Conservation (phyloP, 345 rosid species). For the Zanthoxylum bungeanum region DNA sequence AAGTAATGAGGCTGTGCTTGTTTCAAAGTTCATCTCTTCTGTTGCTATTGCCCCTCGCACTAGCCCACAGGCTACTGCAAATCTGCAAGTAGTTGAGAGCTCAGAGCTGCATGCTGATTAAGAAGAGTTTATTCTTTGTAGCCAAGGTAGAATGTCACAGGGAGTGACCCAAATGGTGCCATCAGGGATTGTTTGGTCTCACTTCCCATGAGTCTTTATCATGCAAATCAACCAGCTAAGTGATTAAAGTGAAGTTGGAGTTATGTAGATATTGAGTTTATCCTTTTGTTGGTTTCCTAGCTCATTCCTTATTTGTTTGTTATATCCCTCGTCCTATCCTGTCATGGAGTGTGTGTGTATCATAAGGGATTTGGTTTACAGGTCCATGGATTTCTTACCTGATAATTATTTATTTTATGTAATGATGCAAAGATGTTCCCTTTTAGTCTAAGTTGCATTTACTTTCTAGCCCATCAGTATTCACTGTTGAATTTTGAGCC, state of each 20-base stretch:
- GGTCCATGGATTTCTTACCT: conserved; percentile 19
- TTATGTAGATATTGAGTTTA: conserved; percentile 16
- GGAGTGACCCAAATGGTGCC: conserved; percentile 11
- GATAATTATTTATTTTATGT: conserved; percentile 25
- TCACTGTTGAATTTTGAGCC: conserved; percentile 1
- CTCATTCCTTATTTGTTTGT: conserved; percentile 7
- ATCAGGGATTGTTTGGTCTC: conserved; percentile 15
- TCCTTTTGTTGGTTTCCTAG: conserved; percentile 10
- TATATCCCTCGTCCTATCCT: neutral
- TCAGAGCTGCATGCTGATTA: conserved; percentile 26
- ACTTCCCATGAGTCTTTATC: conserved; percentile 3
- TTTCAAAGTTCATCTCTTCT: conserved; percentile 47
- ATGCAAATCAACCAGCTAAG: conserved; percentile 2
- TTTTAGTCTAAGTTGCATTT: neutral
- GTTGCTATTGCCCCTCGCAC: conserved; percentile 37
- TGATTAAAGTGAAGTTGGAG: conserved; percentile 8
- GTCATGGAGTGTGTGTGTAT: conserved; percentile 33
- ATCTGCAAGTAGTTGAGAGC: too few species aligned
- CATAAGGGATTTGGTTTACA: conserved; percentile 36
- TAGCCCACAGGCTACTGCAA: conserved; percentile 33
- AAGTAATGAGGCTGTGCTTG: conserved; percentile 55
- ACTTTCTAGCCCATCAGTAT: neutral
- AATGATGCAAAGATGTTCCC: conserved; percentile 25
- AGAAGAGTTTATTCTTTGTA: conserved; percentile 7
- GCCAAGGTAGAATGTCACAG: neutral